phyloP scores from a whole-genome alignment of 2,329 filamentous ascomycete genomes.

The Cladosporium oxysporum region DNA sequence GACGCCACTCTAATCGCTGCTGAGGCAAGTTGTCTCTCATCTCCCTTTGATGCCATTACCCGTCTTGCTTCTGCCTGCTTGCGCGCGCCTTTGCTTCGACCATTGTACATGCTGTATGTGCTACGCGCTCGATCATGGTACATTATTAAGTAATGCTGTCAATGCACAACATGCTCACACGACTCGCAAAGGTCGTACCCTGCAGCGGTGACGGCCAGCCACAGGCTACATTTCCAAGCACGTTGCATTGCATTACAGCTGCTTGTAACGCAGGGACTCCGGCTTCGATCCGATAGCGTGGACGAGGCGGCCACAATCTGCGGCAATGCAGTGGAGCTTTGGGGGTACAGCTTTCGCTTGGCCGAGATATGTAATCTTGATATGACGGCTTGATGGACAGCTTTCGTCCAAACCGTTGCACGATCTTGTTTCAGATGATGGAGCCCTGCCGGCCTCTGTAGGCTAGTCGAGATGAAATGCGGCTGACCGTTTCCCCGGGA shows the following conservation, averaged over 20 bases:
- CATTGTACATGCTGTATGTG: background rate
- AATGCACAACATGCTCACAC: background rate
- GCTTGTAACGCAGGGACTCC: slow-evolving; percentile 3
- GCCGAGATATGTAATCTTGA: slow-evolving; percentile 7
- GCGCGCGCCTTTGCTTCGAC: background rate
- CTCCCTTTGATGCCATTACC: background rate
- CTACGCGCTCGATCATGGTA: background rate
- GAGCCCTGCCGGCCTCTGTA: background rate
- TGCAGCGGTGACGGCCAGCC: slow-evolving; percentile 8
- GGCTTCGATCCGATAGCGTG: slow-evolving; percentile 6
- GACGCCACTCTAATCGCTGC: slow-evolving; percentile 8
- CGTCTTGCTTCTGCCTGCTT: background rate
- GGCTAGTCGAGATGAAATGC: background rate
- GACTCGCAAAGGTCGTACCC: background rate
- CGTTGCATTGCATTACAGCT: slow-evolving; percentile 11
- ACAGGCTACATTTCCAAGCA: slow-evolving; percentile 6
- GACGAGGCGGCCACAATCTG: background rate
- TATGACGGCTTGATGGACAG: background rate
- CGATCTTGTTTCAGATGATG: slow-evolving; percentile 10
- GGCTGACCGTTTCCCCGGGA: slow-evolving; percentile 11
- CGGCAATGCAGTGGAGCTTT: background rate
- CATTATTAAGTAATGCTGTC: background rate
- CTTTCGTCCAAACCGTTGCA: slow-evolving; percentile 7
- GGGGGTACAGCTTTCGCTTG: background rate
- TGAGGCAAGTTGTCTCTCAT: background rate